Base-by-base conservation (phyloP, 106 monocot genomes). In the Dendrobium huoshanense region DNA sequence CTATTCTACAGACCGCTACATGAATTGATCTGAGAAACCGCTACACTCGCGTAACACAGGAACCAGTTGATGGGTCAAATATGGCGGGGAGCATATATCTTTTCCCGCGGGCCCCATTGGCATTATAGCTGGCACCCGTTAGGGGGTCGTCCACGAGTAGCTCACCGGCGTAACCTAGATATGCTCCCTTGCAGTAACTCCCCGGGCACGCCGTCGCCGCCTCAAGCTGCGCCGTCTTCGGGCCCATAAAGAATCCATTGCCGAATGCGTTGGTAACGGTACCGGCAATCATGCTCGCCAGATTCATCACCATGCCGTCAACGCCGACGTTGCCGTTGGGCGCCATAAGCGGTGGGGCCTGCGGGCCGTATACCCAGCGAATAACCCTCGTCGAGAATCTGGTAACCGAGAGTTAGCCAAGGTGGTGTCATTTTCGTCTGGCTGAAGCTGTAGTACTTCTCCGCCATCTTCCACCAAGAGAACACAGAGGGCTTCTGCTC, bases 381-480 rank as follows among this genome's bases (percentile, higher is more conserved):
- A 43, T 83, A 85, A n/a, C n/a, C 25, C 42, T 81, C 78, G 82
- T 89, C 84, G 43, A 89, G n/a, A 40, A 85, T 33, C 41, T 86
- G 87, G 37, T 78, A 40, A 55, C 91, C 93, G 64, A 90, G 81
- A 42, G 80, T 15, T 61, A 91, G 19, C 25, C 67, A 33, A 67
- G 85, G 29, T 1, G 78, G 55, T 51, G 74, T 75, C 55, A 44
- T 41, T 47, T 75, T 82, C 9, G 82, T 22, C 44, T 79, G 81
- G n/a, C n/a, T n/a, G n/a, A n/a, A n/a, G 72, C 51, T 29, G 75
- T 59, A 80, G 85, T 89, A 94, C 9, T 31, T 41, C 43, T 85
- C 75, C 58, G 88, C 86, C 81, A 85, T 91, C 78, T 13, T 20
- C 88, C 88, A 93, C 92, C 92, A 93, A 41, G 85, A 79, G 24